Base-by-base conservation (phyloP, 179 eudicot genomes). In the Beta corolliflora region DNA sequence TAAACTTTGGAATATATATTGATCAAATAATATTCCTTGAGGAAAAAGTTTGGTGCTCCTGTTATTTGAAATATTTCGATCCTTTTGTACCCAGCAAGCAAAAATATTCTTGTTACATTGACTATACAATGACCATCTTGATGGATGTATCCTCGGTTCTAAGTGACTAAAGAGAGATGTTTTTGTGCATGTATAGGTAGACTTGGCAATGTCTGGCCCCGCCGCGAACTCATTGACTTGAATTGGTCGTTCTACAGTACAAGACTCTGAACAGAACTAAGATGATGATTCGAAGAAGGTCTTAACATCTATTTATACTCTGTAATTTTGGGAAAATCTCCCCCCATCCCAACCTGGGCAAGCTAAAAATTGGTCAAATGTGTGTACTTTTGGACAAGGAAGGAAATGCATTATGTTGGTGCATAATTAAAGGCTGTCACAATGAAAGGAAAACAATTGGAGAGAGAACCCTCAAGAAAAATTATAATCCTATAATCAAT, bases 1-100 rank as follows among this genome's bases (percentile, higher is more conserved):
- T 75, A 56, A 58, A 45, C 54, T 50, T 66, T 15, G 29, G 48
- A 74, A 63, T 52, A 70, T 44, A 76, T 70, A 69, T 29, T 46
- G 48, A 81, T 23, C 80, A 55, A 23, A 58, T 76, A n/a, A 7
- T 56, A 6, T 73, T 41, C 8, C 65, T 2, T 2, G 18, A 14
- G 54, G 41, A 23, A 58, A 5, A 70, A 56, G 55, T 67, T 54
- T 69, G 55, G 19, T 64, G 59, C 8, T 58, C 36, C 45, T 50
- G 5, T 71, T 44, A 14, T 15, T 14, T 29, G 60, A 75, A 50
- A 9, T 31, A 41, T 12, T 5, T 16, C 19, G 5, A 41, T 76
- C 10, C 25, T 44, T 13, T 11, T 46, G 23, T 61, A 48, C 59
- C 72, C 54, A 15, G 48, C 53, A 48, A 48, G n/a, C 44, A 76